phyloP scores from a whole-genome alignment of 2,329 filamentous ascomycete species.

The Neonectria faginata region DNA sequence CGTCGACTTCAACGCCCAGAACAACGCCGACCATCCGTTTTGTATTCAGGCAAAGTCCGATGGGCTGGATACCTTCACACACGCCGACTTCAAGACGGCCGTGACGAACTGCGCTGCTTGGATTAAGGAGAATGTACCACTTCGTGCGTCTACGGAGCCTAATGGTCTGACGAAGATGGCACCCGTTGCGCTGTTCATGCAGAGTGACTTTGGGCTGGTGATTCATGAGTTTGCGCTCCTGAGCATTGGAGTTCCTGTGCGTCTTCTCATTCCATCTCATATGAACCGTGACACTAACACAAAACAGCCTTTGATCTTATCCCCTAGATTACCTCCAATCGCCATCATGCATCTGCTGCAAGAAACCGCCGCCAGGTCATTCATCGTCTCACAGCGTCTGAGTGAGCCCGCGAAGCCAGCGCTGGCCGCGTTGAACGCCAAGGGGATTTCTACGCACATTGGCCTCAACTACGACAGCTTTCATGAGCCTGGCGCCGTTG shows the following conservation, averaged over 20 bases:
- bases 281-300: slow-evolving; percentile 4
- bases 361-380: slow-evolving; percentile 29
- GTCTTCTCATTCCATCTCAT: not conserved
- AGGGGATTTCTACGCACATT: slow-evolving; percentile 33
- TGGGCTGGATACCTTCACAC: slow-evolving; percentile 32
- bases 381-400: slow-evolving; percentile 36
- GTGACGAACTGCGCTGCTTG: slow-evolving; percentile 36
- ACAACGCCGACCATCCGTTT: slow-evolving; percentile 44
- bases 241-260: slow-evolving; percentile 40
- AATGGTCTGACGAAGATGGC: slow-evolving; percentile 24
- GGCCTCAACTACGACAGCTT: slow-evolving; percentile 27
- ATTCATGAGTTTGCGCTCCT: slow-evolving; percentile 44
- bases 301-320: slow-evolving; percentile 34
- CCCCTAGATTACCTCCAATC: slow-evolving; percentile 32
- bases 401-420: slow-evolving; percentile 31
- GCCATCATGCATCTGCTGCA: slow-evolving; percentile 35
- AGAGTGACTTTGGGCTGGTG: slow-evolving; percentile 47
- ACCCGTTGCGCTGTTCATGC: slow-evolving; percentile 46
- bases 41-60: slow-evolving; percentile 42
- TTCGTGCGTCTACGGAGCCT: slow-evolving; percentile 5
- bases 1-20: slow-evolving; percentile 45
- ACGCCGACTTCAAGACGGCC: slow-evolving; percentile 37
- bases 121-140: slow-evolving; percentile 31
- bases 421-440: slow-evolving; percentile 27
- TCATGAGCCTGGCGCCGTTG: slow-evolving; percentile 22